Evolutionary conservation across 1,284 basidiomycete species (phyloP).

Genomic region (Bjerkandera adusta): DNA sequence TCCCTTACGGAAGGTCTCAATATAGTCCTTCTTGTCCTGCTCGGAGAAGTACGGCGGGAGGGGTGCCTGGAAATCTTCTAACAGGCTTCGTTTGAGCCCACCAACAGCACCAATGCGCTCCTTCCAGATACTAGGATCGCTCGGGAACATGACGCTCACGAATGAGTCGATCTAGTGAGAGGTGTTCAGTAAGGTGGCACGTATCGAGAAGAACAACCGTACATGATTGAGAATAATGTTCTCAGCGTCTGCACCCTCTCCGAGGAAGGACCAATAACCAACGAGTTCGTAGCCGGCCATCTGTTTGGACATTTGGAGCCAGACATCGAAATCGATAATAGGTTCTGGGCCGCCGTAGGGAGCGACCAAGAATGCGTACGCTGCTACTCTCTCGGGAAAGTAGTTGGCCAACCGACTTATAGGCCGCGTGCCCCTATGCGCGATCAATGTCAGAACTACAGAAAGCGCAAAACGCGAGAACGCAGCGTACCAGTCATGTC

Average conservation of each 20-base stretch:
- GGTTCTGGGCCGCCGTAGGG: conserved; percentile 35
- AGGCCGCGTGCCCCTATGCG: conserved; percentile 23
- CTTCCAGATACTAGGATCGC: conserved; percentile 28
- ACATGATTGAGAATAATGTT: conserved; percentile 33
- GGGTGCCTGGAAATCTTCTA: conserved; percentile 22
- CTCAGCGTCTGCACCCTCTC: too few relatives aligned
- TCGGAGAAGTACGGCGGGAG: conserved; percentile 29
- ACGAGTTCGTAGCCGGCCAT: conserved; percentile 31
- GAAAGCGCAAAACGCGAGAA: too few relatives aligned
- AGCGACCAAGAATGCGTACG: conserved; percentile 36
- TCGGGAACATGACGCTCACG: conserved; percentile 28
- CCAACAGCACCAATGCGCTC: conserved; percentile 33
- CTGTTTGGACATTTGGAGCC: too few relatives aligned
- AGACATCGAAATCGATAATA: too few relatives aligned
- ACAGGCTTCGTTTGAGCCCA: conserved; percentile 31
- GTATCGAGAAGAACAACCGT: too few relatives aligned
- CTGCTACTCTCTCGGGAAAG: conserved; percentile 23
- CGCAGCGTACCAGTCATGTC: conserved; percentile 28
- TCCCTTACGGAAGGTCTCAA: conserved; percentile 23
- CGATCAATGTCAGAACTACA: not conserved
- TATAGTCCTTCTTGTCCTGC: conserved; percentile 25
- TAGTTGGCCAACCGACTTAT: conserved; percentile 23
- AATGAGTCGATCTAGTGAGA: conserved; percentile 26
- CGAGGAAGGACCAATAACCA: conserved; percentile 48
- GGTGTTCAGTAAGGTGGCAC: not conserved